Percentiles rank a stretch among this genome's conserved stretches.
Conservation (phyloP, 2,329 filamentous ascomycete species). For the Venturia oleaginea region DNA sequence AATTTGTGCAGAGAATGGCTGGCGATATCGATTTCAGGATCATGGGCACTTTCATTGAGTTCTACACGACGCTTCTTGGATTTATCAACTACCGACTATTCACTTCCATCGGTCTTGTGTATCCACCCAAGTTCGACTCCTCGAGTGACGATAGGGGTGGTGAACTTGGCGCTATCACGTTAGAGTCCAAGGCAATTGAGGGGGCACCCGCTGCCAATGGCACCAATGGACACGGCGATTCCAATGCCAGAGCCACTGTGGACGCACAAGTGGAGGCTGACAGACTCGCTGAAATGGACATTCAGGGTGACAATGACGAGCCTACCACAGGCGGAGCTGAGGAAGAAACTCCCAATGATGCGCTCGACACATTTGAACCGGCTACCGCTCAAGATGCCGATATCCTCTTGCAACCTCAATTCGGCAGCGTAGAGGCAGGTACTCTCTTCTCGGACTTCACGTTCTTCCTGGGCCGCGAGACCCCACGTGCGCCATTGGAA, state of each 20-base stretch:
- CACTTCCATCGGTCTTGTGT: constrained; percentile 82
- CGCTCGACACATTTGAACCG: constrained; percentile 87
- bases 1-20: constrained; percentile 90
- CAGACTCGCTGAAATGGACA: constrained; percentile 28
- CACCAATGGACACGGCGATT: constrained; percentile 10
- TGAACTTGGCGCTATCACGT: constrained; percentile 81
- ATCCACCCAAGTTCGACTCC: constrained; percentile 88
- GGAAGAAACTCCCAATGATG: constrained; percentile 30
- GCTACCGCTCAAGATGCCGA: constrained; percentile 71
- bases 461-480: constrained; percentile 88
- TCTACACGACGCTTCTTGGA: constrained; percentile 91
- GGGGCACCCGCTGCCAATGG: constrained; percentile 22
- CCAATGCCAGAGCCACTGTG: constrained; percentile 26
- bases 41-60: constrained; percentile 98
- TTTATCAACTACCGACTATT: constrained; percentile 97
- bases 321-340: constrained; percentile 24
- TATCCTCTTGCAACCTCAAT: constrained; percentile 68
- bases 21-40: constrained; percentile 96
- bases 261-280: constrained; percentile 40
- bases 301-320: constrained; percentile 26
- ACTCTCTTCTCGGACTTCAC: constrained; percentile 83
- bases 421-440: constrained; percentile 56
- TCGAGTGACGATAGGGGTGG: constrained; percentile 81
- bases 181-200: constrained; percentile 52
- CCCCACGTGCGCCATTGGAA: constrained; percentile 80